phyloP scores from a whole-genome alignment of 2,329 filamentous ascomycete species.

The Lachnellula cervina region DNA sequence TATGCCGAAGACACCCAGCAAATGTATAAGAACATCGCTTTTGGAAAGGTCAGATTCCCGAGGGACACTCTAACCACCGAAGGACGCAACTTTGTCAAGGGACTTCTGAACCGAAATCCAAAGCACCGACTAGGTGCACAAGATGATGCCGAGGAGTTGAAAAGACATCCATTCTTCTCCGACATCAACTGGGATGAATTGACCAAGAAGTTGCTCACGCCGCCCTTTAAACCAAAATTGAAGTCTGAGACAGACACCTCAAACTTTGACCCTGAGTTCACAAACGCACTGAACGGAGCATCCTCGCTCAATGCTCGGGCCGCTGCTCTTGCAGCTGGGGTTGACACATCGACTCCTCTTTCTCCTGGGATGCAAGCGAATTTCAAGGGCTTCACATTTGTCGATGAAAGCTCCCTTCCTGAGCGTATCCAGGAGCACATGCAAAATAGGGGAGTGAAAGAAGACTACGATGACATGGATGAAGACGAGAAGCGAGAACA shows the following conservation, averaged over 20 bases:
- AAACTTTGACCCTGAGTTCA: conserved; percentile 98
- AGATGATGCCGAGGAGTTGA: conserved; percentile 88
- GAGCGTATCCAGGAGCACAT: conserved; percentile 70
- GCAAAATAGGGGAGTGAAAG: conserved; percentile 43
- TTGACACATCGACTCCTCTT: conserved; percentile 84
- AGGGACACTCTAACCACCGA: conserved; percentile 91
- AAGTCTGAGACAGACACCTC: conserved; percentile 95
- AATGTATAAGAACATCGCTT: conserved; percentile 99
- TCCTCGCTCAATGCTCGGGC: conserved; percentile 88
- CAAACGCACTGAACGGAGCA: conserved; percentile 82
- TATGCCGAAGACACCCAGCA: conserved; percentile 99
- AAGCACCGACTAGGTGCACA: conserved; percentile 90
- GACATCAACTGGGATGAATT: conserved; percentile 92
- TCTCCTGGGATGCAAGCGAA: conserved; percentile 96
- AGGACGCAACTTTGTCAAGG: conserved; percentile 97
- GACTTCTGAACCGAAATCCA: conserved; percentile 91
- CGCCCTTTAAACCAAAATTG: conserved; percentile 95
- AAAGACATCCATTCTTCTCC: conserved; percentile 87
- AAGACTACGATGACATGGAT: conserved; percentile 57
- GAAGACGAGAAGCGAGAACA: conserved; percentile 48
- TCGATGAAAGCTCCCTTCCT: conserved; percentile 78
- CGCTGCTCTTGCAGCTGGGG: conserved; percentile 76
- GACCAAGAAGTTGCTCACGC: conserved; percentile 84
- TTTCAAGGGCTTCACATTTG: conserved; percentile 97
- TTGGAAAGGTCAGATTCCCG: conserved; percentile 95